phyloP scores from a whole-genome alignment of 2,329 filamentous ascomycete species.

The Furcasterigmium furcatum region DNA sequence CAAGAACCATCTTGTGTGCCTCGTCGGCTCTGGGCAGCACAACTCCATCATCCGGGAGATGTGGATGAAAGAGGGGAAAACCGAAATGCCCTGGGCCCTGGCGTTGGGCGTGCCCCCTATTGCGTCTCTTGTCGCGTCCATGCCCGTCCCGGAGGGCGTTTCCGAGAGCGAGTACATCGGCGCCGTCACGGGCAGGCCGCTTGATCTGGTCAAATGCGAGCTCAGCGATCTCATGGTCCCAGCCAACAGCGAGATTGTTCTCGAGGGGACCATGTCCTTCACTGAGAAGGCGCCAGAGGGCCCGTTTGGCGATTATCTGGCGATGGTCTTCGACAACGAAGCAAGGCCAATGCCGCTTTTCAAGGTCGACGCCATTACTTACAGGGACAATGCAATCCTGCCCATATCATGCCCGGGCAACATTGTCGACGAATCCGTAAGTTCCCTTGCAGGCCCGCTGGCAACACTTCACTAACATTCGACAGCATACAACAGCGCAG shows the following conservation, averaged over 20 bases:
- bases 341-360: conserved; percentile 27
- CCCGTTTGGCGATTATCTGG: conserved; percentile 37
- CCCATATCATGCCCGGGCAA: conserved; percentile 43
- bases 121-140: conserved; percentile 42
- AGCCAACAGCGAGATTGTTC: conserved; percentile 45
- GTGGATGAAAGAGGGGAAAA: conserved; percentile 39
- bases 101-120: conserved; percentile 45
- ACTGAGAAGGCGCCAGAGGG: conserved; percentile 40
- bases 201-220: conserved; percentile 50
- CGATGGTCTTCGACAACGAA: background rate
- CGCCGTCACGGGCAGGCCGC: conserved; percentile 35
- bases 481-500: background rate
- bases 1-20: conserved; percentile 32
- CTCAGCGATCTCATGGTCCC: conserved; percentile 45
- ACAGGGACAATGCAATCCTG: conserved; percentile 42
- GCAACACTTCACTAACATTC: conserved; percentile 1
- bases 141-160: conserved; percentile 46
- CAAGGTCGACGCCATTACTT: conserved; percentile 42
- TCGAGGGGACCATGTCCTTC: conserved; percentile 44
- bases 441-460: background rate
- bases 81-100: conserved; percentile 43
- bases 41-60: conserved; percentile 40
- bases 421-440: conserved; percentile 38
- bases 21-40: conserved; percentile 42
- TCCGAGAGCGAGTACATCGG: conserved; percentile 46